Conservation (phyloP, 768 basidiomycete species). For the Ramaria sp. region DNA sequence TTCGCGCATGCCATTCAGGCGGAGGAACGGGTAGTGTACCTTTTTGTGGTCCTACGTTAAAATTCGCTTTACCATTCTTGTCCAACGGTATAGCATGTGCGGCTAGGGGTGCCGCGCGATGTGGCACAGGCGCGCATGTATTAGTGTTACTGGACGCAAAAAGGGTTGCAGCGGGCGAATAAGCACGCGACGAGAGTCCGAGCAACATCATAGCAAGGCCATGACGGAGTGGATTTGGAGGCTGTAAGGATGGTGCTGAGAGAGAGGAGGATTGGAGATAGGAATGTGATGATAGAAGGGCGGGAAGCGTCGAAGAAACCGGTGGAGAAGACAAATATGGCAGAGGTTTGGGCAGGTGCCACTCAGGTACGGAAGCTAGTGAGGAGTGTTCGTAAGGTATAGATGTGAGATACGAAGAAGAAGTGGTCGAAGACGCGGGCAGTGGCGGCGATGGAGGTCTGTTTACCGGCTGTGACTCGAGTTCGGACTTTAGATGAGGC, state of each 20-base stretch:
- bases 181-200: conserved; percentile 43
- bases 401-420: conserved; percentile 61
- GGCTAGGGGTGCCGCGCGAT: conserved; percentile 52
- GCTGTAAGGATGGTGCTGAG: conserved; percentile 38
- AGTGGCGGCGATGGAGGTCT: conserved; percentile 34
- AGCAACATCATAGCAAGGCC: conserved; percentile 68
- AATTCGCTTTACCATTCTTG: conserved; percentile 4
- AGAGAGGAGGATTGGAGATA: conserved; percentile 31
- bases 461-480: conserved; percentile 25
- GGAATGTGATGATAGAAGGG: conserved; percentile 74
- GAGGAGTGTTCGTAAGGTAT: conserved; percentile 69
- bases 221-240: conserved; percentile 54
- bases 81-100: conserved; percentile 42
- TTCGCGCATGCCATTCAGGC: conserved; percentile 20
- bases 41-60: conserved; percentile 5
- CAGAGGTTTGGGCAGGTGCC: conserved; percentile 50
- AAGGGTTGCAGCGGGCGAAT: conserved; percentile 55
- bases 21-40: conserved; percentile 13
- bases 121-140: conserved; percentile 31
- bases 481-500: conserved; percentile 20
- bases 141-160: conserved; percentile 47
- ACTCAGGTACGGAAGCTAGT: conserved; percentile 50
- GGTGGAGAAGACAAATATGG: conserved; percentile 17
- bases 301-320: conserved; percentile 34
- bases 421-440: conserved; percentile 29